phyloP scores from a whole-genome alignment of 306 rosid genomes.

The Trifolium pratense region DNA sequence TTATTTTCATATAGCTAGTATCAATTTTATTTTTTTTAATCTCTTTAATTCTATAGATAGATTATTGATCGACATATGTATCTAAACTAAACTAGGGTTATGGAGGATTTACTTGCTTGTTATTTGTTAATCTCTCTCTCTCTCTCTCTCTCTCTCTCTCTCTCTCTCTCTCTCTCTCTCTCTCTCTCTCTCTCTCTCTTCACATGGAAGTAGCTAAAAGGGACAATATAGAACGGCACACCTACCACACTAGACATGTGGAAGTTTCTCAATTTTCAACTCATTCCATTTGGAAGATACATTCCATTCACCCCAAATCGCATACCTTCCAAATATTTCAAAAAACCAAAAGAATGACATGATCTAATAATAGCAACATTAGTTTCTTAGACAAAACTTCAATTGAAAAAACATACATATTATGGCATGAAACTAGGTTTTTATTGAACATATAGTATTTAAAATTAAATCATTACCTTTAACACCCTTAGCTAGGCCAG shows the following conservation, averaged over 20 bases:
- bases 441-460: slow-evolving; percentile 26
- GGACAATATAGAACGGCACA: slow-evolving; percentile 26
- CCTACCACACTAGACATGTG: slow-evolving; percentile 12
- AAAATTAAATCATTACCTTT: slow-evolving; percentile 48
- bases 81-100: too few species aligned
- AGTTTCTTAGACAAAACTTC: slow-evolving; percentile 26
- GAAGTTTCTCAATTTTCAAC: slow-evolving; percentile 38
- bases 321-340: slow-evolving; percentile 13
- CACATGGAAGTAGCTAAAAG: slow-evolving; percentile 32
- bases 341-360: slow-evolving; percentile 23
- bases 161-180: neutral
- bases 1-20: neutral
- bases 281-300: slow-evolving; percentile 26
- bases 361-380: slow-evolving; percentile 14
- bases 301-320: slow-evolving; percentile 14
- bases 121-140: neutral
- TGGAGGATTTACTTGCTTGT: slow-evolving; percentile 16
- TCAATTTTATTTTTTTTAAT: too few species aligned
- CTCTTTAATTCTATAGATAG: too few species aligned
- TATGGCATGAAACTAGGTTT: slow-evolving; percentile 21
- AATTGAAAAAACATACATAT: neutral
- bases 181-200: slow-evolving; percentile 11
- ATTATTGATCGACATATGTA: too few species aligned
- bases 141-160: neutral
- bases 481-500: slow-evolving; percentile 21